phyloP scores from a whole-genome alignment of 2,329 filamentous ascomycete genomes.

The Mariannaea elegans region DNA sequence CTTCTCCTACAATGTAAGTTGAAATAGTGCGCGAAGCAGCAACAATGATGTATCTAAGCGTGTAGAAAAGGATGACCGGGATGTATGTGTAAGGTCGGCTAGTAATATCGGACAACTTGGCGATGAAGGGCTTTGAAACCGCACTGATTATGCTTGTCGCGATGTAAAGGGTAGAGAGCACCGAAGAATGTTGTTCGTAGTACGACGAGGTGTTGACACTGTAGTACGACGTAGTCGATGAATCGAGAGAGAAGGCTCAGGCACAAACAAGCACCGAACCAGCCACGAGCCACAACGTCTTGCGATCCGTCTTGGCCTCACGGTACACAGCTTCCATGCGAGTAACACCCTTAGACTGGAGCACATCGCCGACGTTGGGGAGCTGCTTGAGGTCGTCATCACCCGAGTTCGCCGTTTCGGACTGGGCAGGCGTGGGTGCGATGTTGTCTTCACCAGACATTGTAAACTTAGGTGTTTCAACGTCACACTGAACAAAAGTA shows the following conservation, averaged over 20 bases:
- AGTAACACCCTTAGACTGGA: slow-evolving; percentile 39
- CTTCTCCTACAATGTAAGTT: slow-evolving; percentile 61
- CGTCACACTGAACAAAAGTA: neutral
- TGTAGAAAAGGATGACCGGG: slow-evolving; percentile 62
- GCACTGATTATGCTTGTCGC: slow-evolving; percentile 53
- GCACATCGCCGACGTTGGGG: slow-evolving; percentile 30
- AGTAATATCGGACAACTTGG: slow-evolving; percentile 69
- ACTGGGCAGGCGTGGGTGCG: slow-evolving; percentile 3
- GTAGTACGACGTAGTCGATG: slow-evolving; percentile 42
- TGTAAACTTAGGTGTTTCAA: neutral
- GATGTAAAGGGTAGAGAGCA: slow-evolving; percentile 40
- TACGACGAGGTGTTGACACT: slow-evolving; percentile 38
- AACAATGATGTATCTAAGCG: slow-evolving; percentile 65
- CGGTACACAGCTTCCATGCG: slow-evolving; percentile 45
- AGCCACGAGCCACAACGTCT: slow-evolving; percentile 39
- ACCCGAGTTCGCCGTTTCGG: slow-evolving; percentile 24
- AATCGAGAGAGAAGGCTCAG: slow-evolving; percentile 44
- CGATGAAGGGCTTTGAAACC: slow-evolving; percentile 67
- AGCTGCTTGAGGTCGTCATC: slow-evolving; percentile 24
- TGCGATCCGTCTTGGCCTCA: slow-evolving; percentile 36
- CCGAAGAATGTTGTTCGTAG: slow-evolving; percentile 41
- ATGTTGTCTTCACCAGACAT: slow-evolving; percentile 28
- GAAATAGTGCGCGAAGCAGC: slow-evolving; percentile 62
- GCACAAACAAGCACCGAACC: slow-evolving; percentile 43
- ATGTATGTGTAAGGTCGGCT: slow-evolving; percentile 69